Base-by-base conservation (phyloP, 495 filamentous ascomycete species). In the Rostrohypoxylon terebratum region DNA sequence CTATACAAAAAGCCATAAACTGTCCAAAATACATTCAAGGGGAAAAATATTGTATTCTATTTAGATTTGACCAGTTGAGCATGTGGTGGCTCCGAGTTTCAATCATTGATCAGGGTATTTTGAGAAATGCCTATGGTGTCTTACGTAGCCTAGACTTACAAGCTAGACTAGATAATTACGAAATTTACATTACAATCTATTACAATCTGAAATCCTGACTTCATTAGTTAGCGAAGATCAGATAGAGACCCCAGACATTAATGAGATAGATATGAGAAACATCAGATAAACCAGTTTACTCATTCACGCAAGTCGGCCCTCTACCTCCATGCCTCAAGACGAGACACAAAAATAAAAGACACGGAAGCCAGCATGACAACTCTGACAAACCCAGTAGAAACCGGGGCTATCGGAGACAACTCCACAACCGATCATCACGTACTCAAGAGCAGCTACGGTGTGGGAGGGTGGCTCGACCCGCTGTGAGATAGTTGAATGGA, bases 401-500 rank as follows among this genome's bases (percentile, higher is more conserved):
- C 68, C 11, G 16, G 25, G 60, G 63, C 21, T 51, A 64, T 38
- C 60, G 21, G 47, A 74, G 75, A 82, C 76, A 88, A 89, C 92
- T 96, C 91, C 93, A 96, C 94, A 93, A 96, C 94, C 89, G 76
- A 86, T 96, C 93, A 87, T 96, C 85, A 85, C 84, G 74, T 34
- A 81, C 77, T 75, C 78, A 57, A 82, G 79, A 76, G 74, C 78
- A 77, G 68, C 90, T 95, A 87, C 83, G 90, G 93, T 96, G 85
- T 77, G 90, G 88, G 87, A 93, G 90, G 86, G 88, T 89, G 87
- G 84, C 87, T 93, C 87, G 91, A 92, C 83, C 73, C 79, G 83
- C 71, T 83, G 88, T 87, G 82, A 86, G 79, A 80, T 98, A 93
- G 88, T 96, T 91, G 95, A 98, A 98, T 98, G 95, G 95, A 98